Evolutionary conservation across 192 early-diverging fungal species (phyloP).

Genomic region (Dissophora globulifera): DNA sequence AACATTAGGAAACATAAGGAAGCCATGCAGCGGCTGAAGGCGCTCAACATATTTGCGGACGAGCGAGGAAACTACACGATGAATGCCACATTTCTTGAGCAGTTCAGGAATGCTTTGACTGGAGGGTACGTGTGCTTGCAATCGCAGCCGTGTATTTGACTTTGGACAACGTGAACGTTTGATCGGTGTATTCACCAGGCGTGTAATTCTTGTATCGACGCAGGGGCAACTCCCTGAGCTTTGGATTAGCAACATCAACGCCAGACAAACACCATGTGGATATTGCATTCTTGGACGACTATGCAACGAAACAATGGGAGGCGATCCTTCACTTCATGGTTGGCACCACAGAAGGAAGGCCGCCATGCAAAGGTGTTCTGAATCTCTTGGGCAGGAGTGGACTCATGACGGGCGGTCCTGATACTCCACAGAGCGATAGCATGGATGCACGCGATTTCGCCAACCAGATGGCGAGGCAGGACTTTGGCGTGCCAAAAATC

Average conservation of each 20-base stretch:
- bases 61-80: slow-evolving; percentile 64
- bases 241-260: slow-evolving; percentile 78
- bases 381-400: slow-evolving; percentile 79
- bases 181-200: background rate
- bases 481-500: slow-evolving; percentile 69
- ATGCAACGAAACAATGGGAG: slow-evolving; percentile 91
- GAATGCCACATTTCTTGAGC: slow-evolving; percentile 72
- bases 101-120: slow-evolving; percentile 78
- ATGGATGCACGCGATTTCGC: slow-evolving; percentile 40
- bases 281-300: slow-evolving; percentile 76
- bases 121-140: slow-evolving; percentile 61
- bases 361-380: slow-evolving; percentile 75
- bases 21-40: slow-evolving; percentile 74
- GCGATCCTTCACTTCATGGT: slow-evolving; percentile 94
- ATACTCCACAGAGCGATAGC: slow-evolving; percentile 1
- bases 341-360: slow-evolving; percentile 74
- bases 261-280: slow-evolving; percentile 73
- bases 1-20: slow-evolving; percentile 69
- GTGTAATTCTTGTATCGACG: too few relatives aligned
- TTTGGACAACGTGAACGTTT: too few relatives aligned
- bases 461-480: slow-evolving; percentile 32
- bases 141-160: background rate
- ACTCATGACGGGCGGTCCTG: slow-evolving; percentile 71
- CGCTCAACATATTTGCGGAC: slow-evolving; percentile 75
- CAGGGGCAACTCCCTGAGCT: slow-evolving; percentile 87